Base-by-base conservation (phyloP, 768 basidiomycete species). In the Collybia sp. region DNA sequence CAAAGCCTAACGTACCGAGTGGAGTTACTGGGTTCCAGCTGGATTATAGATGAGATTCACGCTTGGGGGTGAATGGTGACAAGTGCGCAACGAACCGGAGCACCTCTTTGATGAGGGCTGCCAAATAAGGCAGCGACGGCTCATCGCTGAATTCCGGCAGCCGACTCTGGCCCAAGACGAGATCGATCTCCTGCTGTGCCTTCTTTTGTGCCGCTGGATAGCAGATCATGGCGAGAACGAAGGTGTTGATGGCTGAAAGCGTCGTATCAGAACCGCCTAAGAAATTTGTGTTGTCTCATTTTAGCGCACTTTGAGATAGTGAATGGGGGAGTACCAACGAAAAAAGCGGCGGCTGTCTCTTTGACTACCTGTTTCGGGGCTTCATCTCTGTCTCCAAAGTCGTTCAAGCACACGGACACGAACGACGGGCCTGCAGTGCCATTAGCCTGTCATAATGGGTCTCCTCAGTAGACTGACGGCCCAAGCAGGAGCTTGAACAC, bases 171-270 rank as follows among this genome's bases (percentile, higher is more conserved):
- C 68, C 68, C 43, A 71, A 17, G 12, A 72, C 58, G 18, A 53
- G 47, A 45, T 75, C 72, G 33, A 73, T 59, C 53, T 75, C 73
- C 31, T 60, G 62, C 39, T 70, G 72, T 1, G 58, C 62, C 41
- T 49, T 53, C 32, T 49, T 42, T 42, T 58, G 57, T 1, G 51
- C 46, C 13, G 47, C 49, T 9, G 57, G 51, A 31, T 60, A 49
- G 18, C 55, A 19, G 2, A 52, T 31, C 51, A 62, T 59, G 2
- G 52, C 58, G 13, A 57, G 57, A 31, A 58, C 38, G 8, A 55
- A 57, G 2, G 51, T 54, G 43, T 45, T 49, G 1, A 52, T 15
- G 19, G 50, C 44, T 1, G 50, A 52, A 1, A 39, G 49, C 8
- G 49, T 46, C 51, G 25, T 25, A 25, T 25, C 25, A 25, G 25